phyloP scores from a whole-genome alignment of 441 rosid genomes.

The Breynia disticha region DNA sequence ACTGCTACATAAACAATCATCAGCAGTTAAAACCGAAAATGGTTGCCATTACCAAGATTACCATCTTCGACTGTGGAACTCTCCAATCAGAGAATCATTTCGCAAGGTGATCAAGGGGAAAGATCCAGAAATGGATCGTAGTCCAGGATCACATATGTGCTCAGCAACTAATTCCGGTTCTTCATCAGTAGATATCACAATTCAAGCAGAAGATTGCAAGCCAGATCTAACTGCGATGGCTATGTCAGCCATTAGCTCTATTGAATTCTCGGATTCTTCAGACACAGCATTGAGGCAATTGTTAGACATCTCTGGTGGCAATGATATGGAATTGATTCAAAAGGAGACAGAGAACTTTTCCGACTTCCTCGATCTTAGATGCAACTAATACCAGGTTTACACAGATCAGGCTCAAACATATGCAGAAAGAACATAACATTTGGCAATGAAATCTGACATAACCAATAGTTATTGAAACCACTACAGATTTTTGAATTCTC shows the following conservation, averaged over 20 bases:
- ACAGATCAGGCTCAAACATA: background rate
- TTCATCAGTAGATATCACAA: conserved; percentile 7
- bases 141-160: conserved; percentile 11
- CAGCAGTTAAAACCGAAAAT: background rate
- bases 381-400: conserved; percentile 8
- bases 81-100: conserved; percentile 34
- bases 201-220: conserved; percentile 15
- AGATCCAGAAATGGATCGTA: conserved; percentile 4
- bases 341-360: conserved; percentile 11
- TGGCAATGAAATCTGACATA: background rate
- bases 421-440: background rate
- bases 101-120: conserved; percentile 7
- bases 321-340: conserved; percentile 22
- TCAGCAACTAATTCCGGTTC: conserved; percentile 7
- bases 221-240: conserved; percentile 10
- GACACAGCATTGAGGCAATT: conserved; percentile 23
- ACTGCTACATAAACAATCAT: conserved; percentile 8
- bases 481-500: too few species aligned
- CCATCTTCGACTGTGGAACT: conserved; percentile 33
- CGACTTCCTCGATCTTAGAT: conserved; percentile 14
- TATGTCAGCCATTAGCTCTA: conserved; percentile 19
- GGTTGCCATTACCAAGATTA: conserved; percentile 19
- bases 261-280: conserved; percentile 18
- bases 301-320: conserved; percentile 22
- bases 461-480: too few species aligned